Evolutionary conservation across 2,329 filamentous ascomycete species (phyloP).

Genomic region (Setomelanomma holmii): DNA sequence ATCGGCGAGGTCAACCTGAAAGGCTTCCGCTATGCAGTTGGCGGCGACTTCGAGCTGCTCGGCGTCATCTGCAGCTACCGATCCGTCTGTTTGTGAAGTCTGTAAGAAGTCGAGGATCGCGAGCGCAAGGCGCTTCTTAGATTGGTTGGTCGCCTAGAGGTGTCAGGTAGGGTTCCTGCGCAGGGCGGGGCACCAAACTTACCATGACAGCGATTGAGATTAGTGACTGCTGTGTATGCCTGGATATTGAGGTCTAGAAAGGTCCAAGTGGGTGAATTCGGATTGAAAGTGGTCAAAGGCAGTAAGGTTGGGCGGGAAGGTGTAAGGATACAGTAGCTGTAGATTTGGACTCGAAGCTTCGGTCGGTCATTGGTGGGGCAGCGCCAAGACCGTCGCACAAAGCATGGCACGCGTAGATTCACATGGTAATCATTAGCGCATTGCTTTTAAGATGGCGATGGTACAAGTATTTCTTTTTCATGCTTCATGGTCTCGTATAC

Average conservation of each 20-base stretch:
- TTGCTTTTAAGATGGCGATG: neutral
- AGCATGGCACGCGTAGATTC: neutral
- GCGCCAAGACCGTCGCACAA: conserved; percentile 17
- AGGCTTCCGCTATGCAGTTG: conserved; percentile 93
- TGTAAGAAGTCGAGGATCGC: conserved; percentile 96
- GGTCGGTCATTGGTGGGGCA: conserved; percentile 26
- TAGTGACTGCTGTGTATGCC: neutral
- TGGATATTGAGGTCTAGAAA: no score
- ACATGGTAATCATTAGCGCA: neutral
- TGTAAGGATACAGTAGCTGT: no score
- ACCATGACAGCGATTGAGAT: conserved; percentile 39
- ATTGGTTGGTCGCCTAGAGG: conserved; percentile 50
- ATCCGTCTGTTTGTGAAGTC: conserved; percentile 85
- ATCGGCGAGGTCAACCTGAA: conserved; percentile 90
- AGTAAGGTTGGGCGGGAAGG: no score
- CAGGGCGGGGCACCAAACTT: conserved; percentile 19
- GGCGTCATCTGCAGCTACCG: conserved; percentile 83
- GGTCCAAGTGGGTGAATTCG: no score
- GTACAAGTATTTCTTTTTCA: neutral
- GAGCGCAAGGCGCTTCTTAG: conserved; percentile 89
- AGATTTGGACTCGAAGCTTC: conserved; percentile 33
- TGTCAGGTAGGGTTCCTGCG: conserved; percentile 25
- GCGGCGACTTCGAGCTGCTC: conserved; percentile 94
- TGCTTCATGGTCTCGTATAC: neutral
- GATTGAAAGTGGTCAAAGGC: no score